Evolutionary conservation across 305 asterid genomes (phyloP).

Genomic region (Stenogyne calaminthoides): DNA sequence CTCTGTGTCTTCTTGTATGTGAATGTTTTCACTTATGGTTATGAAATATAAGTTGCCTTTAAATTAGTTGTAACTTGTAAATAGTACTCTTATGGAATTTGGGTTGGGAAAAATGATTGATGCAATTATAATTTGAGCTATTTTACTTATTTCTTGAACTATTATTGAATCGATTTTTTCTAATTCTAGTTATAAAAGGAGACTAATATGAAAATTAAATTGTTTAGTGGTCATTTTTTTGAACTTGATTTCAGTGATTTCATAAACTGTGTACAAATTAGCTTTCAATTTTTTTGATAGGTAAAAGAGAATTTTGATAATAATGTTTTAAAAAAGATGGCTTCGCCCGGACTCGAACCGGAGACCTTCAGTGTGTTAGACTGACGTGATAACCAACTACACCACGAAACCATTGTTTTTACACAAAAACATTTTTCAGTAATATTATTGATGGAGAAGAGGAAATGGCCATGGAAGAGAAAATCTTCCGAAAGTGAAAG

Average conservation of each 20-base stretch:
- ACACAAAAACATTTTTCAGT: conserved; percentile 30
- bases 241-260: background rate
- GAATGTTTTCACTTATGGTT: background rate
- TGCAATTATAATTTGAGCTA: background rate
- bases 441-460: conserved; percentile 54
- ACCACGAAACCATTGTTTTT: conserved; percentile 22
- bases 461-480: conserved; percentile 83
- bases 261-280: background rate
- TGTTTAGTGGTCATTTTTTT: too few relatives aligned
- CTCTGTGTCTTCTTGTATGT: background rate
- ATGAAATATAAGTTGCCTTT: background rate
- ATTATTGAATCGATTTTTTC: background rate
- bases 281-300: too few relatives aligned
- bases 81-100: conserved; percentile 25
- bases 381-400: conserved; percentile 99
- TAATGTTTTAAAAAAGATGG: conserved; percentile 31
- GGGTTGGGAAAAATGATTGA: conserved; percentile 38
- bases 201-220: too few relatives aligned
- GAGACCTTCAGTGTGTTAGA: conserved; percentile 99
- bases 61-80: background rate
- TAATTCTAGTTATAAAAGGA: background rate
- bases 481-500: conserved; percentile 71
- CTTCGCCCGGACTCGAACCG: conserved; percentile 92
- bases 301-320: too few relatives aligned
- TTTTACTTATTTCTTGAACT: background rate